A percentile compares a stretch with the other conserved stretches of the same genome.
Conservation (phyloP, 257 asterid species). For the Primulina huaijiensis region DNA sequence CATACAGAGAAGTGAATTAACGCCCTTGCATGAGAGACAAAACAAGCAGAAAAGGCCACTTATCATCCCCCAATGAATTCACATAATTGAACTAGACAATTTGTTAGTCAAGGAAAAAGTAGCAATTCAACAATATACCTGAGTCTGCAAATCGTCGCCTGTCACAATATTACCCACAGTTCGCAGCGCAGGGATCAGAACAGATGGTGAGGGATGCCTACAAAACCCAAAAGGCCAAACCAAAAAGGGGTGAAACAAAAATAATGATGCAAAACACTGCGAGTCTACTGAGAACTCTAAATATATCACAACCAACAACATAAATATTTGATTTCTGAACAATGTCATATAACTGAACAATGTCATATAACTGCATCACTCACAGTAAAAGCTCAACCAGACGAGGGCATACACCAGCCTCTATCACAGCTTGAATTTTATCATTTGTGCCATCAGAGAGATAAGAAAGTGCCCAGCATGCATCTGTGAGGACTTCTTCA, state of each 20-base stretch:
- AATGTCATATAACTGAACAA: slow-evolving; percentile 5
- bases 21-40: neutral
- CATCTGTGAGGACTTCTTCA: slow-evolving; percentile 60
- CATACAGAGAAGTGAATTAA: neutral
- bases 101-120: slow-evolving; percentile 1
- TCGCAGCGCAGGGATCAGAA: slow-evolving; percentile 51
- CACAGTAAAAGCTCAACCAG: slow-evolving; percentile 54
- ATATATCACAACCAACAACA: neutral
- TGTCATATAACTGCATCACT: slow-evolving; percentile 21
- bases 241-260: neutral
- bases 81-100: neutral
- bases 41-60: neutral
- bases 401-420: slow-evolving; percentile 57
- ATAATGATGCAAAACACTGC: neutral
- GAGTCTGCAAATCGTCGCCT: slow-evolving; percentile 52
- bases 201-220: slow-evolving; percentile 54
- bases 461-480: slow-evolving; percentile 67
- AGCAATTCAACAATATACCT: slow-evolving; percentile 32
- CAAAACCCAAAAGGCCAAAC: neutral
- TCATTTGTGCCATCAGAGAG: slow-evolving; percentile 62
- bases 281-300: neutral
- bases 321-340: neutral
- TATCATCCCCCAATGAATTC: slow-evolving; percentile 4
- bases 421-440: slow-evolving; percentile 59
- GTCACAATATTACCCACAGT: slow-evolving; percentile 54